phyloP scores from a whole-genome alignment of 768 basidiomycete genomes.

The Hericium erinaceus region DNA sequence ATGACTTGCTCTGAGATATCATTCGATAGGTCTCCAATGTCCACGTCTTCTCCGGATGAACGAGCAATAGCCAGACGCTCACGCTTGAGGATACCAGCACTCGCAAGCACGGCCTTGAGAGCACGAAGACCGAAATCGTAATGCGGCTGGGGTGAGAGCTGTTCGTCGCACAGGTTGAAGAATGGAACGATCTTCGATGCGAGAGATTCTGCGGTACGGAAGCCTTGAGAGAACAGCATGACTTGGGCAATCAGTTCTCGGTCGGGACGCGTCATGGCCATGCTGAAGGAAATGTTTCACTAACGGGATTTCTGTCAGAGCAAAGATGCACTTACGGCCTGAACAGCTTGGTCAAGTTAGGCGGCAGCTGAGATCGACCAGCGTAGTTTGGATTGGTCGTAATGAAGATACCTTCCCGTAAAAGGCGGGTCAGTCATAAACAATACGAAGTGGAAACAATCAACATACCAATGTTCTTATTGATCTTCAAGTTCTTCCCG shows the following conservation, averaged over 20 bases:
- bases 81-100: constrained; percentile 95
- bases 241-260: constrained; percentile 98
- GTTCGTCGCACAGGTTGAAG: constrained; percentile 97
- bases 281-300: constrained; percentile 35
- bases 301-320: not conserved
- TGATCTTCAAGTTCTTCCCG: constrained; percentile 88
- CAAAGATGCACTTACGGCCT: constrained; percentile 54
- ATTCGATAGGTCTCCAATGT: constrained; percentile 54
- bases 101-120: constrained; percentile 90
- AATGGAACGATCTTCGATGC: constrained; percentile 98
- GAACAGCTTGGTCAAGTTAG: constrained; percentile 88
- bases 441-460: constrained; percentile 5
- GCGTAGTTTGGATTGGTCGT: constrained; percentile 99
- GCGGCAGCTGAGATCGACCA: constrained; percentile 85
- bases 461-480: constrained; percentile 76
- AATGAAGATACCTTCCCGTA: constrained; percentile 78
- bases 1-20: constrained; percentile 86
- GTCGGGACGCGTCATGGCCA: constrained; percentile 99
- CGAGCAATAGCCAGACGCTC: constrained; percentile 56
- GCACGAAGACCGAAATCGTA: constrained; percentile 99
- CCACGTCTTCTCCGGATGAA: constrained; percentile 29
- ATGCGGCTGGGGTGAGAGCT: constrained; percentile 93
- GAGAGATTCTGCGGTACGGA: constrained; percentile 94
- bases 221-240: constrained; percentile 98
- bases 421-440: not conserved